Evolutionary conservation across 1,284 basidiomycete species (phyloP), one percentile per base, ranked within the genome.

Genomic region (Pholiota adiposa): DNA sequence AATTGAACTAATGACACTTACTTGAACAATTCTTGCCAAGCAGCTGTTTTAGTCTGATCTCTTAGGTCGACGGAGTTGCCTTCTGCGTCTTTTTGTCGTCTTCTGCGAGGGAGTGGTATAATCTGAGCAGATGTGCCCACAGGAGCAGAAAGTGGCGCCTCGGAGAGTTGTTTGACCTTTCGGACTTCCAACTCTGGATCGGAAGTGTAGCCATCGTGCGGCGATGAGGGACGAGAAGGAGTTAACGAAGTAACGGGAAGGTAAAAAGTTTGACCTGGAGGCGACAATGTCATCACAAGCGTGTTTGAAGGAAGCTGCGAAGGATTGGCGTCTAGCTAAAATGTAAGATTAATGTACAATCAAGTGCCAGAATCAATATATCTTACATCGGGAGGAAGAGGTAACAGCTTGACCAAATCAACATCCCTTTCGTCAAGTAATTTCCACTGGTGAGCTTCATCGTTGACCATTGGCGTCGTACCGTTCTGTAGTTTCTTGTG

Each of bases 11-110:
- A 46, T 27, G 49, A 58, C 25, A 74, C 84, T 62, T 63, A 91
- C 90, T 86, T 87, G 64, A 87, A 82, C 25, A 93, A 74, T 62
- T 90, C 88, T 59, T 89, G 87, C 79, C 82, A 87, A n/a, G 73
- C 79, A 19, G 86, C 80, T 7, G 85, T 88, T 67, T 73, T 79
- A 5, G 68, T 57, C 51, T 46, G 41, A 19, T 62, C 60, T 25
- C 46, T 58, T 19, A 63, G 56, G 33, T 63, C 59, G 21, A 69
- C 56, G 2, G 58, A 54, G 44, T 46, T 25, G 12, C 67, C 63
- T 8, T 64, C 63, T 41, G 63, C 54, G 46, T 68, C 65, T 56
- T 69, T 68, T 19, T 73, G 71, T 61, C 74, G 72, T 57, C 73
- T 73, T 52, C 73, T 72, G 51, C 70, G 70, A 53, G 70, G 69